Base-by-base conservation (phyloP, 2,329 filamentous ascomycete genomes). In the Xylariaceae sp. region DNA sequence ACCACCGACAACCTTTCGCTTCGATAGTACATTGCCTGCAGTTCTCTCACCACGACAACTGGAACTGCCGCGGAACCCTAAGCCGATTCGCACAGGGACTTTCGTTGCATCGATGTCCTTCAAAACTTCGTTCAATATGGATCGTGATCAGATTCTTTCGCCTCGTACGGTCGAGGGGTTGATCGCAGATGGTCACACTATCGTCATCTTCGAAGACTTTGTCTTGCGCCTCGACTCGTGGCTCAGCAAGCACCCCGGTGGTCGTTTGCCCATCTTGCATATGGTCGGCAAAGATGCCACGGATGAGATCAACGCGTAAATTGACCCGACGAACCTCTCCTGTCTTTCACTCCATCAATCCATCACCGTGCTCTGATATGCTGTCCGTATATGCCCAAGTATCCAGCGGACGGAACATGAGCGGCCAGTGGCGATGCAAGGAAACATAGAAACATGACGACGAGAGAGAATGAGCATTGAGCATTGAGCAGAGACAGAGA, bases 231-330 rank as follows among this genome's bases (percentile, higher is more conserved):
- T 83, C 29, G 74, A 79, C 52, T 62, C 65, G 33, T 83, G 79
- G 79, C 67, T 81, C 50, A 57, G 72, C 41, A 70, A 64, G 42
- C 79, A 83, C 52, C 79, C 79, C 0, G 79, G 79, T 16, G 79
- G 79, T 24, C 63, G 67, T 12, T 62, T 82, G 19, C 74, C 78
- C 16, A 79, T 82, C 46, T 56, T 76, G 48, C 79, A 83, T 62
- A 81, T 79, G 74, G 72, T 79, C 3, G 76, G 76, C 41, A 69
- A 67, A 58, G 76, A 80, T 61, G 74, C 76, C 18, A 77, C 74
- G 16, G 73, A 78, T 53, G 76, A 80, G 55, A 79, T 79, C 52
- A 73, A 73, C 48, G 72, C 71, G 76, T 79, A 72, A 67, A 49
- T 59, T 30, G n/a, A 31, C 28, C 35, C 40, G 34, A 17, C 19